These are phyloP conservation scores for Tetrahymena malaccensis DNA, from an alignment of 73 alveolate genomes.

Conservation along the genomic window DNA sequence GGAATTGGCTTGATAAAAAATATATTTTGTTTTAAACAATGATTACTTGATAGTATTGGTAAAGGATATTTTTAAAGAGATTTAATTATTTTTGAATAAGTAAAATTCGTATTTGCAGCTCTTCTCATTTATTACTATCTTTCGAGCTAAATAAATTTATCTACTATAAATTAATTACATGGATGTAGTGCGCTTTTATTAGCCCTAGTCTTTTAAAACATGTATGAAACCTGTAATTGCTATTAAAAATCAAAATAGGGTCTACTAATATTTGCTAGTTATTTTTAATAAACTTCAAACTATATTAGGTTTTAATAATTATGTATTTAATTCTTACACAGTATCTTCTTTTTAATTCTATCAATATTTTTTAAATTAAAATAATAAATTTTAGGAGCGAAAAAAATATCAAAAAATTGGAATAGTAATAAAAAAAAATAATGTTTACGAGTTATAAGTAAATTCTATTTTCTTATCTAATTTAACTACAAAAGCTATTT, in stretches of 20 bases:
- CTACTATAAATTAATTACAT: background rate
- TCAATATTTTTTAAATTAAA: background rate
- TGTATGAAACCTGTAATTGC: background rate
- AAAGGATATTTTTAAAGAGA: background rate
- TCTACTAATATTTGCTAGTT: background rate
- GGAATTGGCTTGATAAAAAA: background rate
- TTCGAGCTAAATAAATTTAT: background rate
- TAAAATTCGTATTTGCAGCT: background rate
- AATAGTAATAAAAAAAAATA: background rate
- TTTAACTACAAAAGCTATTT: too few relatives aligned
- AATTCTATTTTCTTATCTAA: too few relatives aligned
- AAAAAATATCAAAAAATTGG: background rate
- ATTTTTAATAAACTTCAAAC: background rate
- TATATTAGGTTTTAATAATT: background rate
- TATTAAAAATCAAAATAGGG: background rate
- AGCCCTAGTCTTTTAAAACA: background rate
- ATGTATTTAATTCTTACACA: background rate
- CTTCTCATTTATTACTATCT: background rate
- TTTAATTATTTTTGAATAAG: background rate
- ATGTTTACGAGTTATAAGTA: too few relatives aligned
- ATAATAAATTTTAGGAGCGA: background rate
- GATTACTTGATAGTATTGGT: background rate
- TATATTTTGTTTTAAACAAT: background rate
- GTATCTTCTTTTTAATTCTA: background rate
- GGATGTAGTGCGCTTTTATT: background rate